Evolutionary conservation across 352 stramenopile genomes (phyloP), one percentile per base, ranked within the genome.

Genomic region (Phytopythium aichiense): DNA sequence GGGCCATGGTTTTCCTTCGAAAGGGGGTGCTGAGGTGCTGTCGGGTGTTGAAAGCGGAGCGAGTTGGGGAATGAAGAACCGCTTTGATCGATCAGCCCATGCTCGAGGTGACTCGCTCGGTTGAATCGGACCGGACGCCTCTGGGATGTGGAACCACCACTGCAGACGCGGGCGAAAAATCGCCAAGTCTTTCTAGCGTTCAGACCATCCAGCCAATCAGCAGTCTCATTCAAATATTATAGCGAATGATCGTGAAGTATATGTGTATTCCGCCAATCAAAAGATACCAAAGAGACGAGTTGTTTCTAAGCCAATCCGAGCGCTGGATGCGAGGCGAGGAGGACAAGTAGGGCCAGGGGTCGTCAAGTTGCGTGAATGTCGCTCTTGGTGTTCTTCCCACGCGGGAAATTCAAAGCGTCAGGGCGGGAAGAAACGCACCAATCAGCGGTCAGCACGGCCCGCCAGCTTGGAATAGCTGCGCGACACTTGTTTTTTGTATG

Each of bases 1-100:
- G 91, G 71, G 95, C 94, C 91, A 98, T 49, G 18, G 42, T 15
- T 97, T 66, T 61, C 54, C 43, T 62, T 42, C 71, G 54, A 7
- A 23, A 23, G 12, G 45, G 53, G 37, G 60, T 37, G 60, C 63
- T 76, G 64, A 56, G 65, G 51, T 50, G 60, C 62, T 67, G 55
- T 64, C 43, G 37, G n/a, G 66, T 79, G 62, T 69, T 68, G 64
- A 76, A 53, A 72, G 57, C 61, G 59, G 56, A 78, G 73, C 65
- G 84, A 86, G 87, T 79, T 88, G 20, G 66, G 54, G 71, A 88
- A 81, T 89, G 76, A 51, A 12, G 35, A 11, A 40, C 0, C 35
- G 0, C 2, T 7, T 63, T 52, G 22, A n/a, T 0, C 22, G 42
- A 25, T 49, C 42, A 49, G 42, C 42, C 40, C 5, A 16, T 43